Percentiles rank a stretch among this genome's conserved stretches.
Evolutionary conservation across 257 asterid genomes (phyloP).

Genomic region (Craterostigma plantagineum): DNA sequence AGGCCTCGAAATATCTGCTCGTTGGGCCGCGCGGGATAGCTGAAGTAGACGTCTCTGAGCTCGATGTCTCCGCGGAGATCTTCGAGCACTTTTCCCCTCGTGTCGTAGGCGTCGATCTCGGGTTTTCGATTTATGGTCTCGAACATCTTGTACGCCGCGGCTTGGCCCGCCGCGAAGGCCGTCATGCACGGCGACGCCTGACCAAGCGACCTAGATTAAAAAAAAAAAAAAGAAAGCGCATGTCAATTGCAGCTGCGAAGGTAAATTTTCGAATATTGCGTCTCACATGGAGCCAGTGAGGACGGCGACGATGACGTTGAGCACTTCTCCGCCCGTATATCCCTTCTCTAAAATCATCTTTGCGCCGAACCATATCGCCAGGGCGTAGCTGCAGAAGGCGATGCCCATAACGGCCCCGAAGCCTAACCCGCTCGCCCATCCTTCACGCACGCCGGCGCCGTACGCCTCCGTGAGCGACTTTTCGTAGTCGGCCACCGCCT

Average conservation of each 20-base stretch:
- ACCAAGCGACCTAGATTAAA: conserved; percentile 43
- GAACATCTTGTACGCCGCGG: conserved; percentile 67
- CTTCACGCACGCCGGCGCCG: conserved; percentile 31
- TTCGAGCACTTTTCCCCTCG: conserved; percentile 22
- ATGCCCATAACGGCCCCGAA: conserved; percentile 32
- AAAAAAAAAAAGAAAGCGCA: too few relatives aligned
- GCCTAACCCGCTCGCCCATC: conserved; percentile 46
- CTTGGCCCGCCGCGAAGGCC: conserved; percentile 54
- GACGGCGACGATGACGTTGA: conserved; percentile 39
- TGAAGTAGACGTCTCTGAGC: conserved; percentile 30
- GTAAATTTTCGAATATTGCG: not conserved
- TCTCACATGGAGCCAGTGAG: conserved; percentile 51
- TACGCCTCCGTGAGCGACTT: conserved; percentile 39
- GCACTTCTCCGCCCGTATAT: conserved; percentile 53
- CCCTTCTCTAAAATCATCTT: conserved; percentile 54
- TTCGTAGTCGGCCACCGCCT: conserved; percentile 35
- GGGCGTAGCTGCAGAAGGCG: conserved; percentile 37
- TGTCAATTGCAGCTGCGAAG: too few relatives aligned
- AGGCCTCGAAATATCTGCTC: conserved; percentile 48
- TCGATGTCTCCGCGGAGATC: conserved; percentile 46
- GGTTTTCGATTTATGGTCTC: conserved; percentile 43
- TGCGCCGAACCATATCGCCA: conserved; percentile 58
- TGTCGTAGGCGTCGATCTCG: conserved; percentile 37
- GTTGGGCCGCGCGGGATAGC: conserved; percentile 49
- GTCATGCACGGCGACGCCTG: conserved; percentile 54